Evolutionary conservation across 1,284 basidiomycete genomes (phyloP), one percentile per base, ranked within the genome.

Genomic region (Mycena sp.): DNA sequence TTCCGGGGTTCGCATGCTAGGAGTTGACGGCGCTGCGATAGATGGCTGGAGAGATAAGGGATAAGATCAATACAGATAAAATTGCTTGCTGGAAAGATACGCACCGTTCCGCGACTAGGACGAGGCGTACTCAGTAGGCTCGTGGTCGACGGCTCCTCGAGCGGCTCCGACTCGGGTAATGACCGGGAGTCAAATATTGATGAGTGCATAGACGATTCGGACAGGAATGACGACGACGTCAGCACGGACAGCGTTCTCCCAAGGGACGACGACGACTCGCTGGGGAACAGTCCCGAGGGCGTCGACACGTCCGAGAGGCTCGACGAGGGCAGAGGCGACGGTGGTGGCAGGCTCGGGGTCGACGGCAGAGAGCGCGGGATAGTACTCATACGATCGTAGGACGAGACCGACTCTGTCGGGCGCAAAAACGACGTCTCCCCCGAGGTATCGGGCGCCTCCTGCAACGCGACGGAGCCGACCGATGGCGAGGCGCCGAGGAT

Each of bases 121-220:
- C 74, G 71, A 41, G 76, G 77, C 1, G 81, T 79, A 21, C 78
- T 83, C 29, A 90, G 73, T 52, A 91, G 74, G 1, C 87, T 85
- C 7, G 88, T 87, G 68, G 83, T 82, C 0, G 88, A 37, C 16
- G 61, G 50, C 26, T 66, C 61, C n/a, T 50, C 41, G 1, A 16
- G 30, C 4, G 19, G 43, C 29, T 64, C 63, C n/a, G 65, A 52
- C 19, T 65, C 57, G 28, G 57, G 46, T 2, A 29, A 11, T 17
- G 48, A 59, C 11, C 30, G 44, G n/a, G 38, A 48, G 17, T 19
- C 51, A 30, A 56, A 55, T 41, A 49, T 25, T 23, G 51, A 54
- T 9, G 43, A 46, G n/a, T 58, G 50, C n/a, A 50, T 41, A 4
- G 52, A 54, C 4, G 54, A 46, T 21, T 65, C 63, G 10, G 61